Evolutionary conservation across 1,139 yeast genomes (phyloP).

Genomic region (Candida sp.): DNA sequence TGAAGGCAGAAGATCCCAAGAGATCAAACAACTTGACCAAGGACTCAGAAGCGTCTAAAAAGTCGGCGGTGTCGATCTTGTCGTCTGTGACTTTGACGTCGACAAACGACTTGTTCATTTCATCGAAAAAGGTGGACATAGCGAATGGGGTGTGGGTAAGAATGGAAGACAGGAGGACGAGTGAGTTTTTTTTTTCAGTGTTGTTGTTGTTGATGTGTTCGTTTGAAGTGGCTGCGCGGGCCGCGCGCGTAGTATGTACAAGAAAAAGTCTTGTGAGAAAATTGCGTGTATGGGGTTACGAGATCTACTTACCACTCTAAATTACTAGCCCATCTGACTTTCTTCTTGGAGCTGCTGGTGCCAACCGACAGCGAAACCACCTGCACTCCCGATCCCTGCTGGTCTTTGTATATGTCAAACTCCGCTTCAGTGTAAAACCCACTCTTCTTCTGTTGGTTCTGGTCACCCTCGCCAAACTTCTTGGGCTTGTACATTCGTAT

Average conservation of each 20-base stretch:
- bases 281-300: neutral
- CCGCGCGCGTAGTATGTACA: neutral
- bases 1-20: slow-evolving; percentile 84
- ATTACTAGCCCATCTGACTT: slow-evolving; percentile 55
- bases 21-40: slow-evolving; percentile 83
- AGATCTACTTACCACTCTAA: slow-evolving; percentile 48
- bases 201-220: slow-evolving; percentile 14
- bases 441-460: slow-evolving; percentile 1
- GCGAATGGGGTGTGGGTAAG: slow-evolving; percentile 11
- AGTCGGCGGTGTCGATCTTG: slow-evolving; percentile 74
- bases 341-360: slow-evolving; percentile 6
- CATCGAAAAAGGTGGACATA: slow-evolving; percentile 80
- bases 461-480: slow-evolving; percentile 12
- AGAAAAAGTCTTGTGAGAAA: neutral
- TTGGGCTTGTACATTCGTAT: slow-evolving; percentile 48
- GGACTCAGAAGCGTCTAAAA: slow-evolving; percentile 85
- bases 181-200: slow-evolving; percentile 1
- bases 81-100: slow-evolving; percentile 71
- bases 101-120: slow-evolving; percentile 71
- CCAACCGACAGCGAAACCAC: slow-evolving; percentile 11
- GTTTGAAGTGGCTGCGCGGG: neutral
- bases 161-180: neutral
- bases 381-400: slow-evolving; percentile 17
- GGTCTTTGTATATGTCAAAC: slow-evolving; percentile 25
- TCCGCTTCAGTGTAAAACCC: slow-evolving; percentile 40